Evolutionary conservation across 2,329 filamentous ascomycete genomes (phyloP).

Genomic region (Parascedosporium putredinis): DNA sequence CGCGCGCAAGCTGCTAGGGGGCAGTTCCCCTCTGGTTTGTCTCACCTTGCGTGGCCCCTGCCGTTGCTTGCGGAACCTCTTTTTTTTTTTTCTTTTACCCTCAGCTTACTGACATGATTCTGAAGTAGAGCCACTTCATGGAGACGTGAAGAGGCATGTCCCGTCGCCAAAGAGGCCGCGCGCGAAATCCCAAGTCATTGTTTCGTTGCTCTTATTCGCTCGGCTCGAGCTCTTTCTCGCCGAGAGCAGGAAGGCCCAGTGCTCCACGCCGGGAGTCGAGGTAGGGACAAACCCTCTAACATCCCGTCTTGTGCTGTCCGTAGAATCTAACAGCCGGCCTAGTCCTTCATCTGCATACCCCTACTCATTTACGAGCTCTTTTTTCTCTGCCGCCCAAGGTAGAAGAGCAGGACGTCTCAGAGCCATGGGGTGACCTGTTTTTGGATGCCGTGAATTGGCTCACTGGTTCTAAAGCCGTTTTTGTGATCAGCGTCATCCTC

Average conservation of each 20-base stretch:
- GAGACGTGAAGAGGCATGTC: constrained; percentile 7
- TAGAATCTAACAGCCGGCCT: neutral
- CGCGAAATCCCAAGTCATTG: constrained; percentile 31
- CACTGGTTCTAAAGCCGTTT: constrained; percentile 24
- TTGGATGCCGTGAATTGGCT: constrained; percentile 40
- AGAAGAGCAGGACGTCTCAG: constrained; percentile 25
- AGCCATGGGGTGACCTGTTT: constrained; percentile 35
- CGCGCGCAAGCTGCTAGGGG: neutral
- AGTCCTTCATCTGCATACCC: constrained; percentile 6
- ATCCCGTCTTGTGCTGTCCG: neutral
- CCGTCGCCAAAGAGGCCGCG: constrained; percentile 34
- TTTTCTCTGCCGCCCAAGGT: neutral
- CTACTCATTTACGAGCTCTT: constrained; percentile 10
- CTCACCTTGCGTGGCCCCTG: too few species aligned
- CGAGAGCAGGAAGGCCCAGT: constrained; percentile 38
- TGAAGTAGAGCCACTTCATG: neutral
- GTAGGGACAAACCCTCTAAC: constrained; percentile 13
- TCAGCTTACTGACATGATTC: too few species aligned
- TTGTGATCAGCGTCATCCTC: constrained; percentile 23
- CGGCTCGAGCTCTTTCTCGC: constrained; percentile 37
- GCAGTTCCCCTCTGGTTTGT: neutral
- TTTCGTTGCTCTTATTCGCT: constrained; percentile 33
- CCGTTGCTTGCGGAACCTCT: too few species aligned
- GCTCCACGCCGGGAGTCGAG: constrained; percentile 38
- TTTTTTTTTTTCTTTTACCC: too few species aligned